Evolutionary conservation across 768 basidiomycete species (phyloP).

Genomic region (Termitomyces sp.): DNA sequence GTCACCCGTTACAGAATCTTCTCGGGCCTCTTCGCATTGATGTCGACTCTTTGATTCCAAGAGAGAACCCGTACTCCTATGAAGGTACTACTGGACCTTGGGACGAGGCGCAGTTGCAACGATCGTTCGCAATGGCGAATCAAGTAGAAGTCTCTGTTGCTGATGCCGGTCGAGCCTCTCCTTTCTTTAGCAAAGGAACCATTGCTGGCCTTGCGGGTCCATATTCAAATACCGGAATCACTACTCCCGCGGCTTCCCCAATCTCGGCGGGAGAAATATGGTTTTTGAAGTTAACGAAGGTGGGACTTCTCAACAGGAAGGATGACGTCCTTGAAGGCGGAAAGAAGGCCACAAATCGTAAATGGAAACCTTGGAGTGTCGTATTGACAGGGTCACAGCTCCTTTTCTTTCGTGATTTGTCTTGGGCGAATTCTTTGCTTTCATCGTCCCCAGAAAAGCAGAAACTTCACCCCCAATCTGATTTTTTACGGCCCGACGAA

Average conservation of each 20-base stretch:
- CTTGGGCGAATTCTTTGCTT: constrained; percentile 51
- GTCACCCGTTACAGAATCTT: constrained; percentile 38
- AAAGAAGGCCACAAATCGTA: constrained; percentile 71
- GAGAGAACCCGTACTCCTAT: constrained; percentile 64
- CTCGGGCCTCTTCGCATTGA: constrained; percentile 69
- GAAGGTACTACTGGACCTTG: constrained; percentile 65
- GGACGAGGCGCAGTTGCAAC: constrained; percentile 65
- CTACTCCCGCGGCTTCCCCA: constrained; percentile 18
- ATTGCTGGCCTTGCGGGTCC: constrained; percentile 29
- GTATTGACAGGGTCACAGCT: constrained; percentile 89
- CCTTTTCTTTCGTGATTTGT: constrained; percentile 79
- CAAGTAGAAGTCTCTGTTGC: constrained; percentile 52
- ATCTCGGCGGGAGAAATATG: constrained; percentile 32
- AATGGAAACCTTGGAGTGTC: constrained; percentile 87
- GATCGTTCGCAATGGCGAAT: constrained; percentile 59
- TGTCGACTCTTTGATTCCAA: constrained; percentile 56
- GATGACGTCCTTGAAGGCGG: constrained; percentile 77
- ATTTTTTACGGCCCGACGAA: constrained; percentile 79
- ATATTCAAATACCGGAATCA: constrained; percentile 22
- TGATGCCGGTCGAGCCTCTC: constrained; percentile 35
- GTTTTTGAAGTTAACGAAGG: constrained; percentile 72
- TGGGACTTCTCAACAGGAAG: constrained; percentile 79
- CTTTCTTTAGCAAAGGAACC: constrained; percentile 37
- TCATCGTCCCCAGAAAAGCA: constrained; percentile 33
- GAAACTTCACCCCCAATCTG: constrained; percentile 35